Percentiles rank a stretch among this genome's conserved stretches.
phyloP scores from a whole-genome alignment of 139 green algal genomes.

The Edaphochlamys debaryana region DNA sequence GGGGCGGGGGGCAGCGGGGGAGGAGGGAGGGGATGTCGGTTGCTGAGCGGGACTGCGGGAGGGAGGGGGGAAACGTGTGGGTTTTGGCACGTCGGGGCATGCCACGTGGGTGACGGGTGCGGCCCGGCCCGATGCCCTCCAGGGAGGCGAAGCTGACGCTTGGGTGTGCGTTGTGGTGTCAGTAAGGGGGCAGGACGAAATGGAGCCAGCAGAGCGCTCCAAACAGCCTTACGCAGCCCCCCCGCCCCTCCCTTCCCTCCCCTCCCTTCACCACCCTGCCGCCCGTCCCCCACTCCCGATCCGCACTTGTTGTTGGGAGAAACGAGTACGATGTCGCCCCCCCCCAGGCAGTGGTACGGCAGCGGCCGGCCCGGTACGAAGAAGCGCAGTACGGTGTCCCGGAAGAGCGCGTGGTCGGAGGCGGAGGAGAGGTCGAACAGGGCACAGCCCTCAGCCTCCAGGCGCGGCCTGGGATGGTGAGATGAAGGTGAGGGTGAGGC shows the following conservation, averaged over 20 bases:
- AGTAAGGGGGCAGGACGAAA: too few species aligned
- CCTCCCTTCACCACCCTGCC: too few species aligned
- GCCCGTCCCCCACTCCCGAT: too few species aligned
- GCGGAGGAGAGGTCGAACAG: conserved; percentile 61
- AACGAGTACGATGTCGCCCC: conserved; percentile 42
- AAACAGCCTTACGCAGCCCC: too few species aligned
- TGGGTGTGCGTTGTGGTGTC: too few species aligned
- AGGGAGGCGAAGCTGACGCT: too few species aligned
- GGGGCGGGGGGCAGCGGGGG: background rate
- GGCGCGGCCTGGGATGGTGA: conserved; percentile 23
- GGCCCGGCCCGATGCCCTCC: too few species aligned
- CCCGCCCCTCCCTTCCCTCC: too few species aligned
- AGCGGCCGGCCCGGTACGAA: conserved; percentile 49
- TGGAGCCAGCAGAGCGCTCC: too few species aligned
- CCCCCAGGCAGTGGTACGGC: conserved; percentile 59
- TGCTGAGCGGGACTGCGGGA: too few species aligned
- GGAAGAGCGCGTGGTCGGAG: conserved; percentile 51
- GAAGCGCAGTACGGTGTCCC: conserved; percentile 62
- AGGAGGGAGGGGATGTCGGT: too few species aligned
- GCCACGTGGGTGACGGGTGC: too few species aligned
- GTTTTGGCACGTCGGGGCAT: background rate
- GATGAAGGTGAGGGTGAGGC: background rate
- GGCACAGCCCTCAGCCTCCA: conserved; percentile 59
- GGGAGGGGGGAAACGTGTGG: conserved; percentile 4
- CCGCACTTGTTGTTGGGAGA: conserved; percentile 26